Evolutionary conservation across 495 filamentous ascomycete species (phyloP), one percentile per base, ranked within the genome.

Genomic region (Talaromyces trachyspermus): DNA sequence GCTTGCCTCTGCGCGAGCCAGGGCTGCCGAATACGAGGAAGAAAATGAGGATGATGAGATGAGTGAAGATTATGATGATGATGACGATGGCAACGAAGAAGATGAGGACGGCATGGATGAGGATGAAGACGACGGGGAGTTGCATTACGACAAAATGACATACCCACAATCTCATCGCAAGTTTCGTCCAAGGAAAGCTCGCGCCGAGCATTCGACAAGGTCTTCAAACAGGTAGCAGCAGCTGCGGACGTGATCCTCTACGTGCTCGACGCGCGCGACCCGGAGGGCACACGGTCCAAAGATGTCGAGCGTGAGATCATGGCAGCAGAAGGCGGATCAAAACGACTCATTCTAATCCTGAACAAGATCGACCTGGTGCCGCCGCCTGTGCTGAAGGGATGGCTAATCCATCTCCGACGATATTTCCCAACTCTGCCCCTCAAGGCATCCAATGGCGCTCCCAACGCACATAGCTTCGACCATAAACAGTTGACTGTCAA

Each of bases 291-390:
- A 20, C 78, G 91, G 43, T 97, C 91, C 2, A 84, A 82, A 56
- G 88, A 92, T 43, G 82, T 97, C 14, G 91, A 97, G 72, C 78
- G 85, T 15, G 81, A 85, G 66, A 84, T 95, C 58, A 88, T 89
- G 84, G 83, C 87, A 2, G 82, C 90, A 4, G 85, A 88, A 7
- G 74, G 71, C 10, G 89, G 89, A 30, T 80, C 80, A 15, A 97
- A 96, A 70, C 78, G 91, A 18, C 71, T 97, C 39, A 94, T 97
- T 51, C 81, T 97, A 48, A 82, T 97, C 47, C 74, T 97, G 51
- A 97, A 97, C 81, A 97, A 97, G 75, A 92, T 95, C 61, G 91
- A 97, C 60, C 78, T 97, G 25, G 76, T 95, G 24, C 91, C 91
- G 9, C 80, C 87, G 2, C 63, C 78, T 2, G 85, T 90, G 18